These are phyloP conservation scores for Xylariales sp. DNA, from an alignment of 2,329 filamentous ascomycete species.

Conservation along the genomic window DNA sequence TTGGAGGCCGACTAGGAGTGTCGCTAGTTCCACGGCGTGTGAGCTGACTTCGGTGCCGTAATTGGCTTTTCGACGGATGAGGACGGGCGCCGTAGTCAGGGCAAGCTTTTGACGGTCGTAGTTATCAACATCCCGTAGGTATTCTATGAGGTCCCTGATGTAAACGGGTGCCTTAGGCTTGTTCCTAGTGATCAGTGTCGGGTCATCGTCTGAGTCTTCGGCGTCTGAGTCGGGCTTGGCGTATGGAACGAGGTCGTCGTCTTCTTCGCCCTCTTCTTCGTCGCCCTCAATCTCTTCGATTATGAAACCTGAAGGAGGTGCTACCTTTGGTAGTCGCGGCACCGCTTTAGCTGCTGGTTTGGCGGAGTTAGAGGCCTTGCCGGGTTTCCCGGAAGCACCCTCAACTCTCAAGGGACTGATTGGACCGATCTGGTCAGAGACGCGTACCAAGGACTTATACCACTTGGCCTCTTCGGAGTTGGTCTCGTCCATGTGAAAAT, in stretches of 20 bases:
- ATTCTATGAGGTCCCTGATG: slow-evolving; percentile 75
- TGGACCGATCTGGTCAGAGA: slow-evolving; percentile 60
- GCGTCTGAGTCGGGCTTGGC: slow-evolving; percentile 82
- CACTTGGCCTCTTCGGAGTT: slow-evolving; percentile 66
- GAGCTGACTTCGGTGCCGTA: slow-evolving; percentile 86
- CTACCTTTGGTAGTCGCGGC: slow-evolving; percentile 19
- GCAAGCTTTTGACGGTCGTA: slow-evolving; percentile 81
- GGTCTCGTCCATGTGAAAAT: slow-evolving; percentile 80
- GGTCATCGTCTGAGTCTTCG: slow-evolving; percentile 90
- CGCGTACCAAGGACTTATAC: slow-evolving; percentile 63
- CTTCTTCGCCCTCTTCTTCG: slow-evolving; percentile 43
- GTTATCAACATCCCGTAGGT: slow-evolving; percentile 74
- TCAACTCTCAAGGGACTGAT: slow-evolving; percentile 42
- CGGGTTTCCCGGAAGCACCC: slow-evolving; percentile 18
- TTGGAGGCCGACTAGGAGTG: slow-evolving; percentile 71
- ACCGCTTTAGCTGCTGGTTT: slow-evolving; percentile 16
- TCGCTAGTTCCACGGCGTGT: slow-evolving; percentile 76
- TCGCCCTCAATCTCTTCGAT: slow-evolving; percentile 63
- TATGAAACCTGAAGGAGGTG: slow-evolving; percentile 40
- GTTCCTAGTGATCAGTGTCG: slow-evolving; percentile 77
- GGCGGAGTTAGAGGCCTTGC: slow-evolving; percentile 17
- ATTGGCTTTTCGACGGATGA: slow-evolving; percentile 83
- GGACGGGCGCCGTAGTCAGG: slow-evolving; percentile 66
- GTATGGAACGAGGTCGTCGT: slow-evolving; percentile 70
- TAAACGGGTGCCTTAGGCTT: slow-evolving; percentile 86